A percentile compares a stretch with the other conserved stretches of the same genome.
Conservation (phyloP, 805 yeast species). For the Hanseniaspora guilliermondii region DNA sequence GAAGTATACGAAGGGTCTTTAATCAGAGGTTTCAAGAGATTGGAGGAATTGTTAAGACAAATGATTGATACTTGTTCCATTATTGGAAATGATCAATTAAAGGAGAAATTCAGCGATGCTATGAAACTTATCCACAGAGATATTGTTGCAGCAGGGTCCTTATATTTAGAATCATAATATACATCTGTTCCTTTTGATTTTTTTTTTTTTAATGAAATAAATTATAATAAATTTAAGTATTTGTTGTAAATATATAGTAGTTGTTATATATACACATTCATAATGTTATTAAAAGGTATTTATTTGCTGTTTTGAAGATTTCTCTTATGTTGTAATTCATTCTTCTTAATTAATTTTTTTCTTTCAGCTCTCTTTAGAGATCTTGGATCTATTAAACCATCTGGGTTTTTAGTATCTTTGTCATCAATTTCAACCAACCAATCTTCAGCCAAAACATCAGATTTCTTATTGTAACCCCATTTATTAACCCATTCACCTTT, state of each 20-base stretch:
- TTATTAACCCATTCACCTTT: conserved; percentile 92
- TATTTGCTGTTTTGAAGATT: conserved; percentile 38
- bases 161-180: conserved; percentile 39
- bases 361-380: conserved; percentile 68
- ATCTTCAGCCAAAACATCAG: conserved; percentile 52
- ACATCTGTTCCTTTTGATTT: background rate
- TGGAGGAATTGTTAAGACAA: conserved; percentile 87
- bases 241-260: background rate
- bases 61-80: conserved; percentile 84
- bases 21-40: conserved; percentile 84
- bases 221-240: background rate
- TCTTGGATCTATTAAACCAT: conserved; percentile 79
- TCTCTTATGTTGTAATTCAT: conserved; percentile 71
- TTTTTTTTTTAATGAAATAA: too few species aligned
- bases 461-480: conserved; percentile 95
- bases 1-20: conserved; percentile 96
- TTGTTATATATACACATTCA: background rate
- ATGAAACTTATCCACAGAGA: conserved; percentile 84
- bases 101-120: conserved; percentile 78
- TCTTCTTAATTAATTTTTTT: conserved; percentile 72
- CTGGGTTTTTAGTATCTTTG: conserved; percentile 42
- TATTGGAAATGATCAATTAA: conserved; percentile 79
- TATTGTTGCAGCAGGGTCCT: conserved; percentile 89
- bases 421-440: conserved; percentile 95
- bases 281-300: too few species aligned